phyloP scores from a whole-genome alignment of 2,329 filamentous ascomycete species.

The Microcyclospora pomicola region DNA sequence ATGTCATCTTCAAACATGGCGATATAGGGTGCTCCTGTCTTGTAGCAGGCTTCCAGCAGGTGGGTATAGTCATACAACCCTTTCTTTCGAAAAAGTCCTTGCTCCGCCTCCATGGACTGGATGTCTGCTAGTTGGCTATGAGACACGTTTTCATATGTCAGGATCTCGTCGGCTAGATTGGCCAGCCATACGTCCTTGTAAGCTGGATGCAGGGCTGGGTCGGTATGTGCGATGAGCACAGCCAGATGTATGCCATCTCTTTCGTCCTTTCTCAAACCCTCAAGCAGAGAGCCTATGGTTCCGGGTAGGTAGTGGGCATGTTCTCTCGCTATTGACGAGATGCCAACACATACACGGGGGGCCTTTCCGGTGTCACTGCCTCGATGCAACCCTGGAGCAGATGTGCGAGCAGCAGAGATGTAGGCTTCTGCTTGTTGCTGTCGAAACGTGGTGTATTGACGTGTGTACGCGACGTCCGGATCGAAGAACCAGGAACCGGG shows the following conservation, averaged over 20 bases:
- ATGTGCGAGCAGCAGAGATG: not conserved
- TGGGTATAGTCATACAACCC: constrained; percentile 32
- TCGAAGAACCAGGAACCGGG: constrained; percentile 28
- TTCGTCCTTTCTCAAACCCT: constrained; percentile 29
- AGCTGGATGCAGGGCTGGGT: constrained; percentile 28
- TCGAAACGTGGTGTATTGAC: not conserved
- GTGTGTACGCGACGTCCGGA: constrained; percentile 18
- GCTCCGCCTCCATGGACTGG: constrained; percentile 21
- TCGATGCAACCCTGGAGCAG: not conserved
- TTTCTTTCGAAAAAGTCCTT: constrained; percentile 26
- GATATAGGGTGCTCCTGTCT: constrained; percentile 26
- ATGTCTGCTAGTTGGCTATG: constrained; percentile 22
- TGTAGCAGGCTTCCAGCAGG: constrained; percentile 28
- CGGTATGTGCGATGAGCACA: constrained; percentile 32
- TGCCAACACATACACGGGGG: constrained; percentile 35
- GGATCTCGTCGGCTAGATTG: constrained; percentile 26
- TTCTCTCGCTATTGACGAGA: constrained; percentile 30
- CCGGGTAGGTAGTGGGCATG: constrained; percentile 27
- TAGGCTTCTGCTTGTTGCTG: not conserved
- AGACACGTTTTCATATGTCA: constrained; percentile 21
- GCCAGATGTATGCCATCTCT: constrained; percentile 29
- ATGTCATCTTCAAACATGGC: constrained; percentile 36
- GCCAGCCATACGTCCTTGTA: constrained; percentile 30
- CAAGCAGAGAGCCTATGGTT: constrained; percentile 31
- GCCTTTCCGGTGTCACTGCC: too few relatives aligned